phyloP scores from a whole-genome alignment of 2,329 filamentous ascomycete genomes.

The Botryotinia calthae region DNA sequence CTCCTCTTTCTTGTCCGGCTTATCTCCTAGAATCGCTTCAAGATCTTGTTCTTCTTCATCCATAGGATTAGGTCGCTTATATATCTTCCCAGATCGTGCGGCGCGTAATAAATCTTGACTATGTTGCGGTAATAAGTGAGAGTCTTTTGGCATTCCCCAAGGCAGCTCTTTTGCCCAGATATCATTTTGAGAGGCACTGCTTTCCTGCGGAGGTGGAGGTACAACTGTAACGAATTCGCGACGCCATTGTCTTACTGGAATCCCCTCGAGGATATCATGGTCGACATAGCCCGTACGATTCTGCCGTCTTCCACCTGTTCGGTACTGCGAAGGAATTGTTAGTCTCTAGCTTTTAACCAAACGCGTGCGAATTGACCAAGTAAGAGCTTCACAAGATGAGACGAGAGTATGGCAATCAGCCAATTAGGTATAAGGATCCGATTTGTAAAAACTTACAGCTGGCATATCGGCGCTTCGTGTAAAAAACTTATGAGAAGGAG shows the following conservation, averaged over 20 bases:
- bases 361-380: not conserved
- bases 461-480: constrained; percentile 2
- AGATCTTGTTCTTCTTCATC: constrained; percentile 59
- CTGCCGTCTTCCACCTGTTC: constrained; percentile 33
- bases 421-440: not conserved
- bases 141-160: constrained; percentile 81
- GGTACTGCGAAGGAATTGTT: constrained; percentile 29
- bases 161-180: constrained; percentile 74
- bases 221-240: constrained; percentile 67
- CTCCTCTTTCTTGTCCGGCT: constrained; percentile 59
- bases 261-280: constrained; percentile 52
- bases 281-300: constrained; percentile 44
- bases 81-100: constrained; percentile 72
- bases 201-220: constrained; percentile 63
- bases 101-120: constrained; percentile 80
- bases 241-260: constrained; percentile 89
- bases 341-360: not conserved
- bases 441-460: constrained; percentile 14
- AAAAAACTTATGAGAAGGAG: not conserved
- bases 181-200: constrained; percentile 57
- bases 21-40: constrained; percentile 48
- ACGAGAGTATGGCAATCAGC: not conserved
- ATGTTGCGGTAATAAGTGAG: constrained; percentile 70
- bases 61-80: constrained; percentile 64
- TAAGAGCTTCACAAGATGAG: not conserved